Conservation (phyloP, 371 early-diverging fungal species). For the Mucor lusitanicus region DNA sequence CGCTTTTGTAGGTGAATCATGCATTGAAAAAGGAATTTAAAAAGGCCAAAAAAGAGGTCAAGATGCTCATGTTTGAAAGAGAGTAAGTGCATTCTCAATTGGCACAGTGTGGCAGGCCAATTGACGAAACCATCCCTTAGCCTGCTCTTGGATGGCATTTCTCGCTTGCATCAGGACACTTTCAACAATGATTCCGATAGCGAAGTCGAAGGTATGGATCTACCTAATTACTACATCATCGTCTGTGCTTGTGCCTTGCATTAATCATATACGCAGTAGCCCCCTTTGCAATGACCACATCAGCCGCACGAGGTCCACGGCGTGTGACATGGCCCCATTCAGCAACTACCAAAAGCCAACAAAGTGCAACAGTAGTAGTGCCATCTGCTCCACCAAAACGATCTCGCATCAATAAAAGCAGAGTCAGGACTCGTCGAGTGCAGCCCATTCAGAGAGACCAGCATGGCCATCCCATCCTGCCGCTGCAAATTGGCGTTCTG, state of each 20-base stretch:
- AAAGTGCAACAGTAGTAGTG: conserved; percentile 32
- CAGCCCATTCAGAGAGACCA: conserved; percentile 70
- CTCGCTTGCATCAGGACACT: conserved; percentile 16
- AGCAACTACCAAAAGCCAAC: background rate
- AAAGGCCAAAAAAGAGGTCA: conserved; percentile 25
- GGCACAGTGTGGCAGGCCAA: background rate
- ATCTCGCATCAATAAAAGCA: conserved; percentile 36
- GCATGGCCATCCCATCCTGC: conserved; percentile 71
- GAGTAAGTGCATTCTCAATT: conserved; percentile 15
- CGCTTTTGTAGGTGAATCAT: conserved; percentile 47
- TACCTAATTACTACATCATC: background rate
- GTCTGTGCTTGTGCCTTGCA: background rate
- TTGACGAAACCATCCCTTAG: conserved; percentile 8
- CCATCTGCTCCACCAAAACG: conserved; percentile 56
- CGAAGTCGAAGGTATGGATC: background rate
- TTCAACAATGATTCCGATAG: background rate
- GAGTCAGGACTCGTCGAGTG: conserved; percentile 40
- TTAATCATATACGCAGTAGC: background rate
- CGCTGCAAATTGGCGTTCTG: conserved; percentile 82
- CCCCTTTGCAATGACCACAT: background rate
- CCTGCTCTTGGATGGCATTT: conserved; percentile 50
- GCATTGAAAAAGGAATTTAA: conserved; percentile 33
- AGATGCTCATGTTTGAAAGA: conserved; percentile 22
- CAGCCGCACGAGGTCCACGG: background rate
- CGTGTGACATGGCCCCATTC: background rate